phyloP scores from a whole-genome alignment of 2,329 filamentous ascomycete species.

The Plectosphaerella sp. region DNA sequence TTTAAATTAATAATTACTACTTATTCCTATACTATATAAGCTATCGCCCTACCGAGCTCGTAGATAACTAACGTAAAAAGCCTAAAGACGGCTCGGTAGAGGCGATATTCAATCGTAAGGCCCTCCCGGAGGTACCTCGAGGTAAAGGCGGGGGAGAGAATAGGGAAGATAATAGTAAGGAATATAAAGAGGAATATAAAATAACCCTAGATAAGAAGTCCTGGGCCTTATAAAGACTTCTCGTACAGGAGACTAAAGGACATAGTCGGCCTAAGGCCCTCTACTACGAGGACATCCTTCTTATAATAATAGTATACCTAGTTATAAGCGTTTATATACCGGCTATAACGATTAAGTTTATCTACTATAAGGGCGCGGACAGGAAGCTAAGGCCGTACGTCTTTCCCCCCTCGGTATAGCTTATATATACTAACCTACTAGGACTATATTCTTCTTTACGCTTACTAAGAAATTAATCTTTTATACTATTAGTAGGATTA shows the following conservation, averaged over 20 bases:
- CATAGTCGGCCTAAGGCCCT: conserved; percentile 19
- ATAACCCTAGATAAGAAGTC: conserved; percentile 15
- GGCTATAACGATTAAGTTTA: conserved; percentile 23
- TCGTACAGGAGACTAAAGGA: conserved; percentile 14
- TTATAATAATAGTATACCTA: conserved; percentile 22
- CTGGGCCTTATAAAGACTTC: conserved; percentile 15
- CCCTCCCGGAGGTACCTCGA: no score
- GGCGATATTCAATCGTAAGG: no score
- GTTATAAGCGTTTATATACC: conserved; percentile 13
- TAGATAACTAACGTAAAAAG: conserved; percentile 19
- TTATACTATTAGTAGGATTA: conserved; percentile 16
- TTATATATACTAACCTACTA: conserved; percentile 12
- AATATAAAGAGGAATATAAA: no score
- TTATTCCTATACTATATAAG: conserved; percentile 20
- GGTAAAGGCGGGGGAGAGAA: no score
- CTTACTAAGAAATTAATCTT: conserved; percentile 20
- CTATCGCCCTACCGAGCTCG: conserved; percentile 20
- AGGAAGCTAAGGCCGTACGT: conserved; percentile 22
- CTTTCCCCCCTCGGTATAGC: background rate
- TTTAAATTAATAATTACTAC: conserved; percentile 19
- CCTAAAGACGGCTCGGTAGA: conserved; percentile 19
- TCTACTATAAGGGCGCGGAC: conserved; percentile 22
- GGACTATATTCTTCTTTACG: conserved; percentile 22
- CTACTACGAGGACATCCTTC: conserved; percentile 22
- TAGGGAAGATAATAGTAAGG: no score